Conservation (phyloP, 768 basidiomycete genomes). For the Tricholoma hemisulphureum region DNA sequence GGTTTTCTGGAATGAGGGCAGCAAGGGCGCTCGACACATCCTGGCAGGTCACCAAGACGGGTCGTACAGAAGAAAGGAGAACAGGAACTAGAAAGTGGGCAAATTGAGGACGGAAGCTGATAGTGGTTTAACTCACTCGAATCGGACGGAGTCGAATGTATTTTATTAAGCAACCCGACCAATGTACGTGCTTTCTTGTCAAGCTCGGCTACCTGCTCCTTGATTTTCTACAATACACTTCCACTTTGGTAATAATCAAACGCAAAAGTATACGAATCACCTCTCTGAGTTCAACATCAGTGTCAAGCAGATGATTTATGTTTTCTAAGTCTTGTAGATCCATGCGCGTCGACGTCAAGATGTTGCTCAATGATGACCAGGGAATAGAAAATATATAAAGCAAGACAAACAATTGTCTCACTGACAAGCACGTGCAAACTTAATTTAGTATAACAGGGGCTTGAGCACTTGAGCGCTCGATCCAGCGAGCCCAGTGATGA, state of each 20-base stretch:
- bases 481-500: no score
- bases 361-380: no score
- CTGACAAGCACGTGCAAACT: no score
- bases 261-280: constrained; percentile 33
- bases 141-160: constrained; percentile 68
- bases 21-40: constrained; percentile 53
- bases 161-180: constrained; percentile 73
- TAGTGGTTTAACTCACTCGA: constrained; percentile 42
- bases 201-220: constrained; percentile 67
- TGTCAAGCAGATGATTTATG: constrained; percentile 59
- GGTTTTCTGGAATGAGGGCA: constrained; percentile 60
- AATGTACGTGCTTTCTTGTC: constrained; percentile 75
- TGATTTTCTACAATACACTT: constrained; percentile 63
- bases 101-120: background rate
- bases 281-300: constrained; percentile 64
- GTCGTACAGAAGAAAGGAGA: constrained; percentile 56
- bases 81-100: constrained; percentile 47
- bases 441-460: no score
- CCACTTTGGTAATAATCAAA: background rate
- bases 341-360: constrained; percentile 51
- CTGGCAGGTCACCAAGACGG: constrained; percentile 54
- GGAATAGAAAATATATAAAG: no score
- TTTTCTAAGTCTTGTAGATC: constrained; percentile 52
- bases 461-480: no score
- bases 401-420: no score